Evolutionary conservation across 1,139 yeast genomes (phyloP).

Genomic region (Yamadazyma pseudoaaseri): DNA sequence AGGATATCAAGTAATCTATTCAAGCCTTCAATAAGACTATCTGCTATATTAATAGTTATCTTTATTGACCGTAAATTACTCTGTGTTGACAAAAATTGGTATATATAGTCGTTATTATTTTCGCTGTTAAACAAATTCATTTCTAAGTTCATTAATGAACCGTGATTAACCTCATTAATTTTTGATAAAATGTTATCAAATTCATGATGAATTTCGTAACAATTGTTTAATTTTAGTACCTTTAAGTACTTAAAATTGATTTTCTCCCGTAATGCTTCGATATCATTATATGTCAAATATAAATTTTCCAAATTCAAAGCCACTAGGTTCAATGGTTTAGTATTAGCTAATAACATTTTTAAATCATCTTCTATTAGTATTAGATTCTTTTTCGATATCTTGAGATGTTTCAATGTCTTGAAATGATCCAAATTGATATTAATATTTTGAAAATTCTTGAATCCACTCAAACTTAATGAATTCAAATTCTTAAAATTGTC

Average conservation of each 20-base stretch:
- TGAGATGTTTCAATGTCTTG: constrained; percentile 16
- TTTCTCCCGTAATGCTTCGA: constrained; percentile 11
- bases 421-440: constrained; percentile 16
- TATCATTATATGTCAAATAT: constrained; percentile 15
- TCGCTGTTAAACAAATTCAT: constrained; percentile 20
- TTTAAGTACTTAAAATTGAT: constrained; percentile 16
- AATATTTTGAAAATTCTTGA: constrained; percentile 15
- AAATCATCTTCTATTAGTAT: constrained; percentile 16
- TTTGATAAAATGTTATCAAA: constrained; percentile 4
- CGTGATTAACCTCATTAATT: constrained; percentile 14
- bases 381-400: constrained; percentile 16
- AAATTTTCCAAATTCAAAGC: constrained; percentile 19
- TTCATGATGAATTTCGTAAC: constrained; percentile 15
- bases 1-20: constrained; percentile 9
- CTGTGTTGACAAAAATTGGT: constrained; percentile 11
- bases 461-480: constrained; percentile 20
- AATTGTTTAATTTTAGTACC: constrained; percentile 20
- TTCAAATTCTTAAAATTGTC: constrained; percentile 11
- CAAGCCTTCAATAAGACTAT: constrained; percentile 14
- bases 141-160: constrained; percentile 13
- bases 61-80: constrained; percentile 13
- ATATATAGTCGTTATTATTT: constrained; percentile 14
- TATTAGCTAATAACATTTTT: constrained; percentile 13
- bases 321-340: constrained; percentile 10
- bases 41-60: constrained; percentile 16